Evolutionary conservation across 2,329 filamentous ascomycete species (phyloP).

Genomic region (Sporothrix pallida): DNA sequence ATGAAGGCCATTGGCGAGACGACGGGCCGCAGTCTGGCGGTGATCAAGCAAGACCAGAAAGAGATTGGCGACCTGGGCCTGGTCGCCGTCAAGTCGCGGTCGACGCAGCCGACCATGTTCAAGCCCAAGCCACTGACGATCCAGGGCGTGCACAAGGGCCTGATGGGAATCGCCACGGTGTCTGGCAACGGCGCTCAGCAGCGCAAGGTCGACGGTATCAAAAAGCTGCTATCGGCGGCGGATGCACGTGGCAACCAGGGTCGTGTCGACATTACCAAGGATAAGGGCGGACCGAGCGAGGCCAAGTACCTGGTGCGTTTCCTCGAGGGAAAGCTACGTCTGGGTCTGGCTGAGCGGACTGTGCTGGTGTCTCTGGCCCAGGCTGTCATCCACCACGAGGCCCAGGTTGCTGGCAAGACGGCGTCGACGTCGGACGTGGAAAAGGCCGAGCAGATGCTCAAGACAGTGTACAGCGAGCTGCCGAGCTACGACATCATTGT

Average conservation of each 20-base stretch:
- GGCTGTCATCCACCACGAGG: conserved; percentile 84
- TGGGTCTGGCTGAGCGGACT: conserved; percentile 90
- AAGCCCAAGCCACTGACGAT: conserved; percentile 92
- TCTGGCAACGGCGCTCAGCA: conserved; percentile 87
- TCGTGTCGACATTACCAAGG: conserved; percentile 87
- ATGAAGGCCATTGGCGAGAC: conserved; percentile 98
- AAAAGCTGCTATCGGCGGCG: conserved; percentile 91
- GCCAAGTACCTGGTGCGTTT: conserved; percentile 94
- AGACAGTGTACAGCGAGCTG: conserved; percentile 90
- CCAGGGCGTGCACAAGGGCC: conserved; percentile 80
- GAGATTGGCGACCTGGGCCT: conserved; percentile 95
- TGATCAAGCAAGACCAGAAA: conserved; percentile 95
- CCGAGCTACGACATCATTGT: conserved; percentile 96
- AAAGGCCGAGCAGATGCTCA: conserved; percentile 83
- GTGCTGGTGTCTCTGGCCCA: conserved; percentile 89
- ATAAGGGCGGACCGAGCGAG: conserved; percentile 93
- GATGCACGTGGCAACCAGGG: conserved; percentile 70
- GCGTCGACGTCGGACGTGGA: conserved; percentile 78
- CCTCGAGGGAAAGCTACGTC: conserved; percentile 88
- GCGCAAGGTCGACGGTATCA: conserved; percentile 91
- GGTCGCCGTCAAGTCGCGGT: conserved; percentile 93
- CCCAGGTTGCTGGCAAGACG: conserved; percentile 69
- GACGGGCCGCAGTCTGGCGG: conserved; percentile 82
- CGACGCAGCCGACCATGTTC: conserved; percentile 97
- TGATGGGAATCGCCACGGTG: conserved; percentile 87